Conservation (phyloP, 1,139 yeast species). For the Scheffersomyces cryptocercus region DNA sequence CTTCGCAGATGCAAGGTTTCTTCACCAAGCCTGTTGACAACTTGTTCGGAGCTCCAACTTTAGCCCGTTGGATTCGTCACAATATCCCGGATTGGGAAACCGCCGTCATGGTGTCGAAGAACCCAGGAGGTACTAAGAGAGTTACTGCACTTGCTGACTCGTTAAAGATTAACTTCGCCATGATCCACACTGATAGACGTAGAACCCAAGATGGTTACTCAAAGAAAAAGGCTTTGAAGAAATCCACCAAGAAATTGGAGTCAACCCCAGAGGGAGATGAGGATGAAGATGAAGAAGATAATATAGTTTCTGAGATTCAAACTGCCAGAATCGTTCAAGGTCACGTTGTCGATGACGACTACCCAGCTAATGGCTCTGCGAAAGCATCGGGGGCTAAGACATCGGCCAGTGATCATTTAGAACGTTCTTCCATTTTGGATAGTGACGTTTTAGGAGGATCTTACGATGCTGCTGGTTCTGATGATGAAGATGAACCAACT, state of each 20-base stretch:
- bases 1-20: constrained; percentile 99
- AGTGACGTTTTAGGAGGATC: constrained; percentile 76
- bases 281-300: constrained; percentile 67
- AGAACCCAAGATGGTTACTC: constrained; percentile 74
- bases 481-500: constrained; percentile 81
- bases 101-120: constrained; percentile 91
- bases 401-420: constrained; percentile 3
- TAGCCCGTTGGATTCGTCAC: constrained; percentile 95
- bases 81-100: constrained; percentile 80
- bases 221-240: constrained; percentile 40
- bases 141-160: constrained; percentile 97
- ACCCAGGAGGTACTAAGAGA: constrained; percentile 98
- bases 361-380: constrained; percentile 24
- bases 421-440: constrained; percentile 23
- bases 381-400: constrained; percentile 7
- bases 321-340: constrained; percentile 97
- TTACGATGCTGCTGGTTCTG: constrained; percentile 76
- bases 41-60: constrained; percentile 92
- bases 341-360: constrained; percentile 93
- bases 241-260: constrained; percentile 14
- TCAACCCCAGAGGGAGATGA: constrained; percentile 40
- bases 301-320: constrained; percentile 78
- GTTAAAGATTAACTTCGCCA: constrained; percentile 92
- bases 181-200: constrained; percentile 98
- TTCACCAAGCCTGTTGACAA: constrained; percentile 97